These are phyloP conservation scores for Cyberlindnera petersonii DNA, from an alignment of 805 yeast species.

Conservation along the genomic window DNA sequence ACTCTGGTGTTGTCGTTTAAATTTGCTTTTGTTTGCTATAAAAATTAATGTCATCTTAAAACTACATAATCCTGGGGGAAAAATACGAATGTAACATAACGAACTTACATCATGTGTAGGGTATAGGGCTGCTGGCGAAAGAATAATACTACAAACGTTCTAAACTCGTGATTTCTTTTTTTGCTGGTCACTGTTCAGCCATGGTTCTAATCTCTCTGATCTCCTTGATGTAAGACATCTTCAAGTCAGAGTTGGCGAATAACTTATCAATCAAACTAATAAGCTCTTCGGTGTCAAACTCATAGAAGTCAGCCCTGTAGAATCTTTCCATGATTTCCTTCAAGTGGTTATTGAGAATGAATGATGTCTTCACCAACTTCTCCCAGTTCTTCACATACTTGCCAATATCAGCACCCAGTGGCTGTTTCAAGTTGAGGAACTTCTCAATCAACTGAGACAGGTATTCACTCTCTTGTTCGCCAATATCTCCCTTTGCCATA, in stretches of 20 bases:
- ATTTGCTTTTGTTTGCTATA: conserved; percentile 20
- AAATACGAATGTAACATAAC: conserved; percentile 24
- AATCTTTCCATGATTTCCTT: conserved; percentile 38
- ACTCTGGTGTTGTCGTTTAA: conserved; percentile 99
- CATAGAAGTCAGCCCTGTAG: conserved; percentile 38
- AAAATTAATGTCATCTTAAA: conserved; percentile 28
- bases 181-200: conserved; percentile 24
- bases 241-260: conserved; percentile 38
- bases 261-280: conserved; percentile 34
- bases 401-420: conserved; percentile 8
- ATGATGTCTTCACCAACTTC: conserved; percentile 22
- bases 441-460: conserved; percentile 17
- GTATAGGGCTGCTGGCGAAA: too few relatives aligned
- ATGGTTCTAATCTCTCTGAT: conserved; percentile 41
- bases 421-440: conserved; percentile 16
- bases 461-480: conserved; percentile 25
- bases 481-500: conserved; percentile 17
- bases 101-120: conserved; percentile 5
- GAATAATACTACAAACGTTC: too few relatives aligned
- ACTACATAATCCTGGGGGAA: conserved; percentile 23
- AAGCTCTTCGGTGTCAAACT: conserved; percentile 35
- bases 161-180: too few relatives aligned
- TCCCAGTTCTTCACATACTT: conserved; percentile 18
- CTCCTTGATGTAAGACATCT: conserved; percentile 34
- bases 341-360: conserved; percentile 32